These are phyloP conservation scores for Wickerhamiella parazyma DNA, from an alignment of 805 yeast genomes.

Conservation along the genomic window DNA sequence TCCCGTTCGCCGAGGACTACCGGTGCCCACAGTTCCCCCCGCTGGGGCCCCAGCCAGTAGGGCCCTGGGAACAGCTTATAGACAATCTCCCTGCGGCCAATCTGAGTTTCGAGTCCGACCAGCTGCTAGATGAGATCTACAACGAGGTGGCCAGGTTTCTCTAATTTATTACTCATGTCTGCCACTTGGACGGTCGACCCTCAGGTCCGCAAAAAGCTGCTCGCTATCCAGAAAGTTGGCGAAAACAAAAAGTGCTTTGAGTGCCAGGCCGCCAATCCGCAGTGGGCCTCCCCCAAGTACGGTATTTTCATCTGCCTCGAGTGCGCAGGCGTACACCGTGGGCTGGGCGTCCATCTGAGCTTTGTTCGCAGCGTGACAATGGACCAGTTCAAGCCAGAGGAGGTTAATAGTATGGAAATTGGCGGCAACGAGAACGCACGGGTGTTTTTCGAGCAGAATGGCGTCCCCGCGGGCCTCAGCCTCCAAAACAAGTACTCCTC, in stretches of 20 bases:
- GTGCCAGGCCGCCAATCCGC: conserved; percentile 92
- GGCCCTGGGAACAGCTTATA: background rate
- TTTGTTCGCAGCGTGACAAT: conserved; percentile 93
- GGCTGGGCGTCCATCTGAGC: conserved; percentile 91
- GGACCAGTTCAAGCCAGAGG: conserved; percentile 97
- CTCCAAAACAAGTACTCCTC: conserved; percentile 72
- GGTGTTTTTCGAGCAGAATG: conserved; percentile 55
- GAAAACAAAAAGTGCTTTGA: conserved; percentile 84
- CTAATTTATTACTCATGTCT: conserved; percentile 17
- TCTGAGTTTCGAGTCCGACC: background rate
- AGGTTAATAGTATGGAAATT: conserved; percentile 74
- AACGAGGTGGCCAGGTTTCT: background rate
- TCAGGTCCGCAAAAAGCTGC: conserved; percentile 56
- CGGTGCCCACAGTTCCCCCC: background rate
- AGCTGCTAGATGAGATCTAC: background rate
- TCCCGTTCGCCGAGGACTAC: background rate
- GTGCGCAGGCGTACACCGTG: conserved; percentile 90
- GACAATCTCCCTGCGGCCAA: background rate
- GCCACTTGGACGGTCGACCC: conserved; percentile 82
- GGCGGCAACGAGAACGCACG: conserved; percentile 81
- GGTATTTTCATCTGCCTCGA: conserved; percentile 95
- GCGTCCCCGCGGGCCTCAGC: conserved; percentile 50
- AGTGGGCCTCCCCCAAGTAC: conserved; percentile 98
- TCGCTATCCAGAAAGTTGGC: conserved; percentile 64
- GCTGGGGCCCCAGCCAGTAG: background rate